These are phyloP conservation scores for Gigaspora rosea DNA, from an alignment of 192 early-diverging fungal species.

Conservation along the genomic window DNA sequence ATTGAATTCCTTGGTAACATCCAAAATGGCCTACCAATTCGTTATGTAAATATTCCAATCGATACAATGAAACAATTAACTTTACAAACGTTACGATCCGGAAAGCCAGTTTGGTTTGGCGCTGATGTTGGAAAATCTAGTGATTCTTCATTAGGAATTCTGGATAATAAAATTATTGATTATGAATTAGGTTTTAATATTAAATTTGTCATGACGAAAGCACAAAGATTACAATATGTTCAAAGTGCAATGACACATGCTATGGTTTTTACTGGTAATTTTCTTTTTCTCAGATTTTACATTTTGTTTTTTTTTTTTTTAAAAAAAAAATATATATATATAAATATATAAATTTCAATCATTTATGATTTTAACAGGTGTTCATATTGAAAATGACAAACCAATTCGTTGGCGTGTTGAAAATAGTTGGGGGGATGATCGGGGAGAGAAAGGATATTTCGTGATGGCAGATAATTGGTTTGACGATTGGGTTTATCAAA, in stretches of 20 bases:
- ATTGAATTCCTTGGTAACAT: constrained; percentile 77
- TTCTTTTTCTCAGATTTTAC: background rate
- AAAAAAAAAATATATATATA: background rate
- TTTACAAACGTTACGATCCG: constrained; percentile 56
- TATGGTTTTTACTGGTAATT: constrained; percentile 69
- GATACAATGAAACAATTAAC: constrained; percentile 62
- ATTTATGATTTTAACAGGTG: constrained; percentile 38
- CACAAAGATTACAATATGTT: constrained; percentile 67
- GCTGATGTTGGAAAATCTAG: constrained; percentile 73
- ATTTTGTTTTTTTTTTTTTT: background rate
- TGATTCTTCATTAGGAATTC: constrained; percentile 53
- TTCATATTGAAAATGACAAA: constrained; percentile 64
- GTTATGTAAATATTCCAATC: constrained; percentile 65
- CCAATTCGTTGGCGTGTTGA: constrained; percentile 76
- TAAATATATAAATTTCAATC: background rate
- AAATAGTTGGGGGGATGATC: constrained; percentile 67
- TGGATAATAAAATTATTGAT: constrained; percentile 66
- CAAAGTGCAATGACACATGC: constrained; percentile 81
- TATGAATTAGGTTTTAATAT: constrained; percentile 69
- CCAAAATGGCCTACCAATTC: constrained; percentile 62
- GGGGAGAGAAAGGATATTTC: constrained; percentile 74
- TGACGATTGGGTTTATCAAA: constrained; percentile 76
- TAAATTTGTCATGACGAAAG: constrained; percentile 61
- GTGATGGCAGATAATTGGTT: constrained; percentile 82
- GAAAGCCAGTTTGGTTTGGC: constrained; percentile 76